These are phyloP conservation scores for Nitzschia sp. DNA, from an alignment of 108 stramenopile genomes.

Conservation along the genomic window DNA sequence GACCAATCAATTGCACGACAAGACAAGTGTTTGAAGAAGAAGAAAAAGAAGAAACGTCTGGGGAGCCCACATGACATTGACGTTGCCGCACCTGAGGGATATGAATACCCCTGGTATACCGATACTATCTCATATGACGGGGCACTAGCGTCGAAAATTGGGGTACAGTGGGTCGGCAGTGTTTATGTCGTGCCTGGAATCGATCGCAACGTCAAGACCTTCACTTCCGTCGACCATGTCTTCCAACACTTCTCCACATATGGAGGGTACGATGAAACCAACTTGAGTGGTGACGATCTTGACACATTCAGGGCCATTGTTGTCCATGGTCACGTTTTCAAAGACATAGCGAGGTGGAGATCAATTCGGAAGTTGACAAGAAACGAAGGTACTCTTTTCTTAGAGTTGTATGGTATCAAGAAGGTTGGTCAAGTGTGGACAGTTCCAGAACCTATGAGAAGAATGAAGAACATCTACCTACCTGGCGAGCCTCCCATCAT, in stretches of 20 bases:
- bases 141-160: too few species aligned
- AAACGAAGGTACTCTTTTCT: conserved; percentile 12
- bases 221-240: conserved; percentile 6
- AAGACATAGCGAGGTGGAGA: background rate
- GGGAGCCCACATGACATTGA: too few species aligned
- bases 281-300: too few species aligned
- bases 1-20: too few species aligned
- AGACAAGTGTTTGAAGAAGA: too few species aligned
- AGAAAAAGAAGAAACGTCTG: too few species aligned
- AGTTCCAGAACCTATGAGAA: conserved; percentile 9
- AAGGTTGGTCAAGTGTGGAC: conserved; percentile 6
- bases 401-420: conserved; percentile 17
- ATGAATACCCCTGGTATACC: too few species aligned
- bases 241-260: conserved; percentile 3
- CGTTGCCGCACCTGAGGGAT: too few species aligned
- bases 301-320: background rate
- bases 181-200: too few species aligned
- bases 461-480: background rate
- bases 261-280: background rate
- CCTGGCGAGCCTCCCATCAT: background rate
- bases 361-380: conserved; percentile 1
- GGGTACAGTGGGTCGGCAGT: too few species aligned
- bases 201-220: background rate
- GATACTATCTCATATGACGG: too few species aligned
- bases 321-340: conserved; percentile 13